Evolutionary conservation across 129 eudicot genomes (phyloP).

Genomic region (Deinandra increscens): DNA sequence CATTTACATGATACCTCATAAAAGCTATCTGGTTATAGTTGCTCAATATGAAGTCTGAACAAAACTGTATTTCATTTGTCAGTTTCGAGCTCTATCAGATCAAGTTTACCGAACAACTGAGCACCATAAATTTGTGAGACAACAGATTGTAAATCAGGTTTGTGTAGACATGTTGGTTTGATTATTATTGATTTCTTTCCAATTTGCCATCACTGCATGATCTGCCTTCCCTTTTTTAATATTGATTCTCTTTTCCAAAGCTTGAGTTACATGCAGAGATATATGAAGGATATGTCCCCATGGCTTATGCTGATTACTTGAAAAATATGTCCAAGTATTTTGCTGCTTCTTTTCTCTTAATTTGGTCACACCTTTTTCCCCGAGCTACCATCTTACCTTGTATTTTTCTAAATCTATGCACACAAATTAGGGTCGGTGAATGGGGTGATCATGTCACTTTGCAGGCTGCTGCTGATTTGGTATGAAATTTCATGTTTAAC

Average conservation of each 20-base stretch:
- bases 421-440: conserved; percentile 65
- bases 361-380: conserved; percentile 5
- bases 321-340: conserved; percentile 84
- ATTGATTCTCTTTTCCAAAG: conserved; percentile 32
- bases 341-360: conserved; percentile 22
- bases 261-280: conserved; percentile 66
- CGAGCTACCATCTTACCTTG: conserved; percentile 19
- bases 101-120: conserved; percentile 90
- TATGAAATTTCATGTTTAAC: conserved; percentile 21
- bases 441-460: conserved; percentile 99
- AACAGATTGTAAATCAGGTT: conserved; percentile 86
- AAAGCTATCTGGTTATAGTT: conserved; percentile 4
- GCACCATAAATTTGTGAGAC: conserved; percentile 88
- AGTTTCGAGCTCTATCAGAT: conserved; percentile 96
- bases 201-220: neutral
- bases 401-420: conserved; percentile 16
- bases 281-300: conserved; percentile 94
- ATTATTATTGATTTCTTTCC: neutral
- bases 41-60: conserved; percentile 18
- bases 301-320: conserved; percentile 75
- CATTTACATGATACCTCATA: neutral
- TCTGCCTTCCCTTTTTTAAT: conserved; percentile 3
- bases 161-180: conserved; percentile 14
- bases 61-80: conserved; percentile 17
- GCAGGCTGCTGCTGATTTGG: conserved; percentile 98